Evolutionary conservation across 768 basidiomycete genomes (phyloP), one percentile per base, ranked within the genome.

Genomic region (Naganishia vishniacii): DNA sequence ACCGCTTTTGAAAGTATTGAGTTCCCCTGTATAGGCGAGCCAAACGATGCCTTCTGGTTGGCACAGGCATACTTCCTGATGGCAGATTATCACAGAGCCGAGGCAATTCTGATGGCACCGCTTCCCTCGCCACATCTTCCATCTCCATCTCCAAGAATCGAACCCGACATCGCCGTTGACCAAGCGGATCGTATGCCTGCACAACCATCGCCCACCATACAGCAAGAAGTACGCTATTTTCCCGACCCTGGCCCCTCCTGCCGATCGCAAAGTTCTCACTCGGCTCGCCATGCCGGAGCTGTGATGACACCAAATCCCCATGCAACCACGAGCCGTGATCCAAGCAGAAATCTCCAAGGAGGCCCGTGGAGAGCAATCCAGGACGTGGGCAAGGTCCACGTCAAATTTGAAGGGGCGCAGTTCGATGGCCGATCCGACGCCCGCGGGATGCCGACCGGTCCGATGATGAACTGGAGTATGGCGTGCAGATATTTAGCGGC

Each of bases 41-140:
- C 92, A 31, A 95, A 97, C 74, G 95, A 99, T 77, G 95, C 92
- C 13, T 98, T 99, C 78, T 99, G 95, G 95, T 84, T 99, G 23
- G 93, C 95, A 2, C 95, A 99, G 76, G 91, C 89, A 0, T 91
- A 92, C 77, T 99, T 98, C 76, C 88, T 93, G 81, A 92, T 88
- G 2, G 86, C 93, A 70, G 90, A 95, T 66, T 98, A 94, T 78
- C 86, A 91, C 8, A 88, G 93, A 48, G 93, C 95, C 11, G 91
- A 97, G 76, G 84, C 87, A 48, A 81, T 99, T 28, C 83, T 99
- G 48, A 91, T 87, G 1, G 83, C 89, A n/a, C 89, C 90, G 0
- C 90, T 94, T 73, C 82, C 86, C 6, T 82, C 81, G 9, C 74
- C 81, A 34, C 80, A 65, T 11, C 46, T 65, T 44, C 67, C 63